Evolutionary conservation across 2,329 filamentous ascomycete genomes (phyloP), one percentile per base, ranked within the genome.

Genomic region (Capronia americana): DNA sequence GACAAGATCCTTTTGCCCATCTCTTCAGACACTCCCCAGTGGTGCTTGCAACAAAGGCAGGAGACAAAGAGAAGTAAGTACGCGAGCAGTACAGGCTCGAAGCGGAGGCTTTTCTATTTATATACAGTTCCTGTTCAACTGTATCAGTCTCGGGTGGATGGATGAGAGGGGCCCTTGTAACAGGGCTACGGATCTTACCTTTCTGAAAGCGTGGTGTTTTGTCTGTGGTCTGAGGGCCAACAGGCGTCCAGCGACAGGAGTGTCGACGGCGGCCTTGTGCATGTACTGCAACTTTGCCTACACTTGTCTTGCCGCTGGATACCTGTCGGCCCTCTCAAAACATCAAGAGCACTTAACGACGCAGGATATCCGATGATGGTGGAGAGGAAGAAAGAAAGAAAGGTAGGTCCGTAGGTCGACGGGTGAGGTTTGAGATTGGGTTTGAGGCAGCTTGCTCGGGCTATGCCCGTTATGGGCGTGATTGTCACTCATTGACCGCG

Each of bases 401-500:
- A 32, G 34, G 20, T 38, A 57, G 32, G n/a, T 58, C 23, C 5
- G 48, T 6, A 26, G 23, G 48, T 51, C 24, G 48, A 51, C 23
- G 14, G 23, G 1, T 5, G 57, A 24, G 24, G 23, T 64, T 56
- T 64, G 17, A 41, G 8, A n/a, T 34, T 5, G n/a, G 44, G 23
- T 20, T 23, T 53, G 32, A 54, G 8, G 6, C 23, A 10, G 28
- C 20, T 59, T 44, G 34, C 44, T 48, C n/a, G 38, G 44, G 23
- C 57, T 60, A 60, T 34, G 34, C 56, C 63, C 32, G 51, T 60
- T 61, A 10, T 32, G 38, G 57, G 48, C 57, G 63, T 53, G 12
- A 56, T 50, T 38, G 34, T 32, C 41, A 20, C 28, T 26, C 34
- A 24, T 38, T 38, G 41, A 26, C 56, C 57, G 38, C 50, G 30